Evolutionary conservation across 805 yeast genomes (phyloP).

Genomic region (Candida namnaoensis): DNA sequence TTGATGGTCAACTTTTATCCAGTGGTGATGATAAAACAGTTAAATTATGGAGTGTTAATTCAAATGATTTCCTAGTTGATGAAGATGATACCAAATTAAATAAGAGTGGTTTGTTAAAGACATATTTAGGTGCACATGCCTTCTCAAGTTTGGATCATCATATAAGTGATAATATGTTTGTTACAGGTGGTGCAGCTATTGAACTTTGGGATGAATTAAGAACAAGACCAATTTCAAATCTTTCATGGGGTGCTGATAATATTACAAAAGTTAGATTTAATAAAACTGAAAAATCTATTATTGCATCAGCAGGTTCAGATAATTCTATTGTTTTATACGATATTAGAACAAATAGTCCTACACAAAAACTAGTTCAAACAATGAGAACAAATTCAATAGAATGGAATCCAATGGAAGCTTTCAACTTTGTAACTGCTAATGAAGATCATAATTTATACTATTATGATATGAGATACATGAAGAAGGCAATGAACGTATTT

Average conservation of each 20-base stretch:
- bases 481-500: constrained; percentile 70
- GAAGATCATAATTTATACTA: constrained; percentile 93
- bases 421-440: constrained; percentile 80
- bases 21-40: constrained; percentile 89
- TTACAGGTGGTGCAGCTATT: constrained; percentile 85
- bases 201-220: constrained; percentile 90
- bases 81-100: constrained; percentile 23
- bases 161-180: constrained; percentile 61
- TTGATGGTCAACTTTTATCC: constrained; percentile 51
- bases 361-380: constrained; percentile 79
- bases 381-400: constrained; percentile 79
- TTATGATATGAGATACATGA: constrained; percentile 94
- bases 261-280: constrained; percentile 77
- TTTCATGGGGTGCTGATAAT: constrained; percentile 97
- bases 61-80: constrained; percentile 34
- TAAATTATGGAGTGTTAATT: constrained; percentile 77
- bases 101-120: constrained; percentile 56
- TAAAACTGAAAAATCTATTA: constrained; percentile 77
- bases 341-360: constrained; percentile 81
- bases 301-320: constrained; percentile 89
- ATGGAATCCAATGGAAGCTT: constrained; percentile 99
- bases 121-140: constrained; percentile 77
- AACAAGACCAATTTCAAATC: constrained; percentile 63
- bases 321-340: constrained; percentile 88
- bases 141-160: constrained; percentile 86